Percentiles rank a stretch among this genome's conserved stretches.
Conservation (phyloP, 495 filamentous ascomycete species). For the Cladorrhinum samala region DNA sequence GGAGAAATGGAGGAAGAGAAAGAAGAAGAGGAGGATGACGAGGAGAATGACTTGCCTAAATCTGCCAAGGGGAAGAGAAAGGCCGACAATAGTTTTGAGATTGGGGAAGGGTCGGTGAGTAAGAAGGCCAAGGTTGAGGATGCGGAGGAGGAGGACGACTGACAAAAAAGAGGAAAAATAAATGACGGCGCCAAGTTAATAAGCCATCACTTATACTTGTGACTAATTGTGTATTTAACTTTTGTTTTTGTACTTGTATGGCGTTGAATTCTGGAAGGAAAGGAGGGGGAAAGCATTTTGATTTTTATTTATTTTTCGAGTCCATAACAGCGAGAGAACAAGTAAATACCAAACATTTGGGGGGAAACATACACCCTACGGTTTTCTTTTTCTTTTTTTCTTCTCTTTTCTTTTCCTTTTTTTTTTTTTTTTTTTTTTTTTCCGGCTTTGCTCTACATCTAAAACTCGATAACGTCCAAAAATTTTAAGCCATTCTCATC, state of each 20-base stretch:
- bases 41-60: too few species aligned
- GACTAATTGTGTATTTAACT: not conserved
- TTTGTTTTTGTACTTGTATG: not conserved
- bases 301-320: not conserved
- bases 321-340: not conserved
- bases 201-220: not conserved
- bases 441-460: too few species aligned
- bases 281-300: not conserved
- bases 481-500: too few species aligned
- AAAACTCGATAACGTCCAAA: too few species aligned
- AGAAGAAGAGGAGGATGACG: conserved; percentile 15
- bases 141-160: conserved; percentile 4
- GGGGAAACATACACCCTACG: not conserved
- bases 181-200: not conserved
- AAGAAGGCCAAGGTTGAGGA: conserved; percentile 35
- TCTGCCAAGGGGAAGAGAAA: not conserved
- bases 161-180: conserved; percentile 14
- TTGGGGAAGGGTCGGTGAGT: conserved; percentile 7
- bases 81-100: not conserved
- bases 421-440: not conserved
- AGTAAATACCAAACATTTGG: not conserved
- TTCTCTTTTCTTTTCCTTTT: not conserved
- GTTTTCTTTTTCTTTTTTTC: not conserved
- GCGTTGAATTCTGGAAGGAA: not conserved
- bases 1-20: conserved; percentile 8